These are phyloP conservation scores for Globisporangium solare DNA, from an alignment of 352 stramenopile species.

Conservation along the genomic window DNA sequence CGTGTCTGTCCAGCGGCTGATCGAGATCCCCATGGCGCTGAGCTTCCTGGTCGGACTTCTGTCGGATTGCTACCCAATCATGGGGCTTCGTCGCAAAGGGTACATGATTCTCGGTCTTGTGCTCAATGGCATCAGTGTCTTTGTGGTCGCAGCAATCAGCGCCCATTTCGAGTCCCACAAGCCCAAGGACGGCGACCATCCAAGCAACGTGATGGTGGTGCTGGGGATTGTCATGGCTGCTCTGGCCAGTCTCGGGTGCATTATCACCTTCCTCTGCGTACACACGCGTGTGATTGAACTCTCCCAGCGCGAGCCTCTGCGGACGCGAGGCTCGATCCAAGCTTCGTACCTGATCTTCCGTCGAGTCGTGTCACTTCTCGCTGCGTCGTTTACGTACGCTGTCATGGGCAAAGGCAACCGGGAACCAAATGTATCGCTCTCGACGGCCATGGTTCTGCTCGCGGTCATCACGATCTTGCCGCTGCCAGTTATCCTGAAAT, in stretches of 20 bases:
- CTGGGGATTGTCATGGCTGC: conserved; percentile 35
- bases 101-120: conserved; percentile 86
- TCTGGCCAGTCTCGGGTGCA: conserved; percentile 52
- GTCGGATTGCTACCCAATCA: conserved; percentile 86
- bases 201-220: conserved; percentile 26
- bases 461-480: conserved; percentile 50
- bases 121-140: conserved; percentile 44
- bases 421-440: conserved; percentile 32
- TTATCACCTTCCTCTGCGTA: conserved; percentile 59
- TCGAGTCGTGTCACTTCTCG: conserved; percentile 44
- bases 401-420: conserved; percentile 29
- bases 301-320: conserved; percentile 57
- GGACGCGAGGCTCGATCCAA: conserved; percentile 47
- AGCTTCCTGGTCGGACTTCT: conserved; percentile 85
- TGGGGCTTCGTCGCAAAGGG: conserved; percentile 81
- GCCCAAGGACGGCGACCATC: background rate
- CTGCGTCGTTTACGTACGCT: conserved; percentile 47
- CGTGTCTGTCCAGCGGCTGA: conserved; percentile 38
- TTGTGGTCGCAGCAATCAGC: conserved; percentile 42
- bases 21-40: conserved; percentile 80
- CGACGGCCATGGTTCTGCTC: conserved; percentile 38
- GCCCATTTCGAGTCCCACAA: conserved; percentile 24
- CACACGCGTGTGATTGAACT: conserved; percentile 63
- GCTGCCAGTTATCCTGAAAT: conserved; percentile 40
- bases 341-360: conserved; percentile 64